phyloP scores from a whole-genome alignment of 805 yeast genomes.

The Yarrowia divulgata region DNA sequence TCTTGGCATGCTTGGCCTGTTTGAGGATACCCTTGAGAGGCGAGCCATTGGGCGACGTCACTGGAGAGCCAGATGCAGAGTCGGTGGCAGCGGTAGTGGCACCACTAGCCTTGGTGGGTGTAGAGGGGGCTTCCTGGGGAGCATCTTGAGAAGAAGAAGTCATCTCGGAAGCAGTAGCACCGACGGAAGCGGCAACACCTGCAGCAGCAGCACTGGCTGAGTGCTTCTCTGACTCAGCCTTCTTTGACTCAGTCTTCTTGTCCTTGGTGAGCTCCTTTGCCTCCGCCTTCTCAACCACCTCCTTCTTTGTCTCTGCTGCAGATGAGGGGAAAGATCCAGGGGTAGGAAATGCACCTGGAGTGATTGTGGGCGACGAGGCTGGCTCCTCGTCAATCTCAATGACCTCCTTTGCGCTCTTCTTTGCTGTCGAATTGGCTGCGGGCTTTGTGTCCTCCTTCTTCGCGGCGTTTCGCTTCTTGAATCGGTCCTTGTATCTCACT shows the following conservation, averaged over 20 bases:
- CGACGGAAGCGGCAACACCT: conserved; percentile 1
- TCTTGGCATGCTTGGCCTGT: conserved; percentile 18
- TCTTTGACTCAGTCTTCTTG: background rate
- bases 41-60: conserved; percentile 6
- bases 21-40: conserved; percentile 14
- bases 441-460: background rate
- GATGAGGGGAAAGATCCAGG: conserved; percentile 9
- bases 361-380: background rate
- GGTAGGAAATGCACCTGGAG: conserved; percentile 21
- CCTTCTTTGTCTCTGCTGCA: conserved; percentile 8
- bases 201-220: background rate
- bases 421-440: background rate
- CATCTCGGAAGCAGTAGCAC: conserved; percentile 9
- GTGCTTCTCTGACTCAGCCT: background rate
- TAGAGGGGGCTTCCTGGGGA: background rate
- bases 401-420: background rate
- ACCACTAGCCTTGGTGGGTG: conserved; percentile 2
- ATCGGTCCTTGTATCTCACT: conserved; percentile 29
- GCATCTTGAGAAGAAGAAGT: background rate
- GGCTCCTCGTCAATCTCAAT: background rate
- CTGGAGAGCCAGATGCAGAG: conserved; percentile 10
- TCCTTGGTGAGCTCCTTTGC: background rate
- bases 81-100: background rate
- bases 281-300: background rate
- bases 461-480: conserved; percentile 1